These are phyloP conservation scores for Elongisporangium prolatum DNA, from an alignment of 352 stramenopile species.

Conservation along the genomic window DNA sequence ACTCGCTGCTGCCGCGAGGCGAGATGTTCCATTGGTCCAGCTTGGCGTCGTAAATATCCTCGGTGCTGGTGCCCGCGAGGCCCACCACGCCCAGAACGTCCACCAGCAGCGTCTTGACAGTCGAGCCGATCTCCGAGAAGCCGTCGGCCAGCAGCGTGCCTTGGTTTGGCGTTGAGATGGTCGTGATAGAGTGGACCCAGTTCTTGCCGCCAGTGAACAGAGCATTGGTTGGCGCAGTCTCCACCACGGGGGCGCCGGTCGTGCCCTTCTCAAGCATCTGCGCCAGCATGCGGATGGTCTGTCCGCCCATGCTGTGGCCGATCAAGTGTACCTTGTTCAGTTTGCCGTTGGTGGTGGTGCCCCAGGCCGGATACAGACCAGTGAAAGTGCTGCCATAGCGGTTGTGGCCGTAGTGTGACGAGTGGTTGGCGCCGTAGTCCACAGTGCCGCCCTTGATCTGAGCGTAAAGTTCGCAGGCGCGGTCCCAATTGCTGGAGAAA, in stretches of 20 bases:
- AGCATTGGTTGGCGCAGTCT: conserved; percentile 18
- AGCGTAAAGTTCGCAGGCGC: conserved; percentile 55
- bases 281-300: conserved; percentile 66
- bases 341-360: conserved; percentile 29
- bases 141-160: conserved; percentile 41
- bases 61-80: conserved; percentile 15
- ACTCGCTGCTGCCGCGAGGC: conserved; percentile 21
- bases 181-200: conserved; percentile 66
- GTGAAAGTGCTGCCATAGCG: conserved; percentile 38
- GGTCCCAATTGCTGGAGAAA: conserved; percentile 60
- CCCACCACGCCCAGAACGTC: conserved; percentile 25
- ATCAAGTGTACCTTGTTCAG: conserved; percentile 67
- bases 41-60: conserved; percentile 41
- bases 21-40: conserved; percentile 51
- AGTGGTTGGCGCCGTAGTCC: conserved; percentile 44
- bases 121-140: conserved; percentile 29
- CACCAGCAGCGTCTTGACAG: conserved; percentile 31
- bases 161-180: conserved; percentile 52
- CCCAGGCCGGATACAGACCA: conserved; percentile 56
- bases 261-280: conserved; percentile 55
- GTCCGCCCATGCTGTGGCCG: conserved; percentile 71
- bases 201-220: conserved; percentile 48
- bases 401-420: conserved; percentile 23
- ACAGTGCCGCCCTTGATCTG: conserved; percentile 47
- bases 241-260: conserved; percentile 25